Base-by-base conservation (phyloP, 129 eudicot species). In the Solidago caesia region DNA sequence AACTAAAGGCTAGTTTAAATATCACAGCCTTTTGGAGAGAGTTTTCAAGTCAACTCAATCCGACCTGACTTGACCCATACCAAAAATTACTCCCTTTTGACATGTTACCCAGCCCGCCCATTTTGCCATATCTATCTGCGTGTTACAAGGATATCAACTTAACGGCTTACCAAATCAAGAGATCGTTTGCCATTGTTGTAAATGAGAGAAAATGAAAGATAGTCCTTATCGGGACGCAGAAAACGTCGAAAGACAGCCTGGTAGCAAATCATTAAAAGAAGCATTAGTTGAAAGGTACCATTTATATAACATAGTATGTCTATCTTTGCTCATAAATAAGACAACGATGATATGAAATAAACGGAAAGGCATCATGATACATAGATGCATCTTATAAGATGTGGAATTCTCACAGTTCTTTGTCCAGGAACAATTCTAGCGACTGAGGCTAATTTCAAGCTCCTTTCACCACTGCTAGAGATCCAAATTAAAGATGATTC, bases 341-440 rank as follows among this genome's bases (percentile, higher is more conserved):
- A 42, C 41, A 43, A 63, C 25, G 44, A 62, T 67, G 72, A 68
- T 63, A 55, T 67, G 68, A 15, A 76, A 51, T 42, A 48, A 74
- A 16, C 42, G 47, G 43, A 67, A 70, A 65, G 44, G 57, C 58
- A 29, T 69, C 44, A 58, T 77, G 47, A 70, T 39, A 6, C 13
- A 51, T 55, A n/a, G 44, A n/a, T 47, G 15, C 42, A 78, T 78
- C 65, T 70, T 15, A 59, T 12, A 76, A 76, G 69, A 68, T 8
- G 61, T 76, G 41, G 48, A 67, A 73, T 70, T 46, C 92, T 87
- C 83, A 92, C 98, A 59, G 98, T 92, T 92, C 92, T 89, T 83
- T 92, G 98, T 77, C 98, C 98, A 74, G 98, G 95, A 71, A 92
- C 79, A 62, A 92, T 82, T 86, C 95, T 86, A 51, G 96, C 84